Percentiles rank a stretch among this genome's conserved stretches.
These are phyloP conservation scores for Endoconidiophora laricicola DNA, from an alignment of 2,329 filamentous ascomycete species.

Conservation along the genomic window DNA sequence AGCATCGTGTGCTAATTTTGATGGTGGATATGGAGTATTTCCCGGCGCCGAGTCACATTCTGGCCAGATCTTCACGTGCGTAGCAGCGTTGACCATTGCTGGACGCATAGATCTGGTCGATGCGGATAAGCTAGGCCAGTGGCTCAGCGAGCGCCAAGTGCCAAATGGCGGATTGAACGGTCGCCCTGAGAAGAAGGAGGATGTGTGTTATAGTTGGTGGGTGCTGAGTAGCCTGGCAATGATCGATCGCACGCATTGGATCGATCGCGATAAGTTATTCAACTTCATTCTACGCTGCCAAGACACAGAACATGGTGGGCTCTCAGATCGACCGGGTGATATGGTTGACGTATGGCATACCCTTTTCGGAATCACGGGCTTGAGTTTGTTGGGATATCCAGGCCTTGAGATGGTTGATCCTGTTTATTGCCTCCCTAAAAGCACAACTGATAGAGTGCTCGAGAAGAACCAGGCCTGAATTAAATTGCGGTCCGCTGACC, in stretches of 20 bases:
- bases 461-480: neutral
- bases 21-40: constrained; percentile 79
- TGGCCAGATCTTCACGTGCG: constrained; percentile 88
- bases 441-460: constrained; percentile 39
- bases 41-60: constrained; percentile 90
- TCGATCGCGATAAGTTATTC: constrained; percentile 64
- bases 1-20: constrained; percentile 73
- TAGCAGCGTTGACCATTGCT: constrained; percentile 73
- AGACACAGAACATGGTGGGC: constrained; percentile 66
- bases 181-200: constrained; percentile 83
- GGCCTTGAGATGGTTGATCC: constrained; percentile 71
- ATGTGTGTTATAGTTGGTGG: constrained; percentile 99
- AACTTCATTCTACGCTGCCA: constrained; percentile 78
- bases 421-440: constrained; percentile 68
- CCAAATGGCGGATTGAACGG: constrained; percentile 82
- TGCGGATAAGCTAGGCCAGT: constrained; percentile 64
- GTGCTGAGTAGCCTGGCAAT: constrained; percentile 83
- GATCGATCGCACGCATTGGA: constrained; percentile 80
- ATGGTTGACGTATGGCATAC: constrained; percentile 98
- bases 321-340: constrained; percentile 80
- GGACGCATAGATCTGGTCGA: constrained; percentile 68
- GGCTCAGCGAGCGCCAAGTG: constrained; percentile 87
- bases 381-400: constrained; percentile 67
- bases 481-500: no score
- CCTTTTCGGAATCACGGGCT: constrained; percentile 68